Conservation (phyloP, 106 monocot genomes). For the Triglochin maritima region DNA sequence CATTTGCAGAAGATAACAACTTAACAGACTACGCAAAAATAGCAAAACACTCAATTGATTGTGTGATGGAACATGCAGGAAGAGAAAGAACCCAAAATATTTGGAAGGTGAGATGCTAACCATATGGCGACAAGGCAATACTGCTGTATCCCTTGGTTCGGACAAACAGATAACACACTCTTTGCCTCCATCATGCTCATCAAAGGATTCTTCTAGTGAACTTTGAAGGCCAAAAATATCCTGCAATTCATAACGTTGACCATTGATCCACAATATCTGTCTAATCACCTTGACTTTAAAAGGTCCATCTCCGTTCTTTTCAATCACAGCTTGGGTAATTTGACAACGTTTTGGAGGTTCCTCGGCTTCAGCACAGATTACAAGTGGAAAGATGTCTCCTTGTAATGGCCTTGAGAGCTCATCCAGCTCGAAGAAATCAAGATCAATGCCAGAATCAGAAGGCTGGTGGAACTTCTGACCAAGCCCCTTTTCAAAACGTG, state of each 20-base stretch:
- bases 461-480: conserved; percentile 73
- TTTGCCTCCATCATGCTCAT: conserved; percentile 47
- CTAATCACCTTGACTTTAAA: conserved; percentile 65
- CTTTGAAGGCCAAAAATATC: conserved; percentile 69
- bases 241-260: conserved; percentile 66
- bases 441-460: conserved; percentile 66
- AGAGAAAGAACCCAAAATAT: background rate
- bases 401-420: conserved; percentile 55
- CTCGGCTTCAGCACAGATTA: conserved; percentile 46
- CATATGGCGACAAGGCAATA: conserved; percentile 89
- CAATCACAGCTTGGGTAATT: conserved; percentile 69
- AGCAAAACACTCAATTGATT: background rate
- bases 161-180: conserved; percentile 94
- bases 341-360: conserved; percentile 31
- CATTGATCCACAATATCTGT: conserved; percentile 69
- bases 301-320: conserved; percentile 31
- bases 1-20: conserved; percentile 1
- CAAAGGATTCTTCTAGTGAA: conserved; percentile 19
- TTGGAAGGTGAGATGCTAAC: conserved; percentile 27
- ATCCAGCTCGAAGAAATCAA: conserved; percentile 71
- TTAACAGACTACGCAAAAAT: background rate
- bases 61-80: background rate
- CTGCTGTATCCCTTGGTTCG: conserved; percentile 72
- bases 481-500: conserved; percentile 48
- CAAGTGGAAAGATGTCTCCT: conserved; percentile 60